phyloP scores from a whole-genome alignment of 306 rosid genomes.

The Amphicarpaea edgeworthii region DNA sequence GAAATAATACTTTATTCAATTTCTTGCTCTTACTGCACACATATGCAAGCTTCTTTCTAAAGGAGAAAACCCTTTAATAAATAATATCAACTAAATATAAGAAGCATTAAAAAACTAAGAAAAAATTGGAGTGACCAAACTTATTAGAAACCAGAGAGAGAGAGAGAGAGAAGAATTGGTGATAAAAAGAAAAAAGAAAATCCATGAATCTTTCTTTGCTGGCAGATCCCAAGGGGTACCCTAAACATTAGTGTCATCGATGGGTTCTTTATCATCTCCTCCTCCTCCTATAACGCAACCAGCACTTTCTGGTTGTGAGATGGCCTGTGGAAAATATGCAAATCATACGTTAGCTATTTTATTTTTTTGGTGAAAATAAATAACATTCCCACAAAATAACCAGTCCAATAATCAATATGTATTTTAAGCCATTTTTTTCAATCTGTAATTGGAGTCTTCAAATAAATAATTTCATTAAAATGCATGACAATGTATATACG shows the following conservation, averaged over 20 bases:
- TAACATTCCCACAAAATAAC: too few relatives aligned
- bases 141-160: neutral
- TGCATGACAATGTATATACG: too few relatives aligned
- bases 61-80: neutral
- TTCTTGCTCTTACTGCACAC: neutral
- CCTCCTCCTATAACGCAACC: neutral
- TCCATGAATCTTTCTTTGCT: neutral
- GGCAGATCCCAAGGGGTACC: neutral
- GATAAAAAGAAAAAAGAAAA: neutral
- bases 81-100: neutral
- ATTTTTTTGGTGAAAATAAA: too few relatives aligned
- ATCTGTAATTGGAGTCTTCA: too few relatives aligned
- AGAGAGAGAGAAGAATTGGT: neutral
- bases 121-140: neutral
- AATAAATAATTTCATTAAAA: too few relatives aligned
- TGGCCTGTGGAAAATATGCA: constrained; percentile 55
- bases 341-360: neutral
- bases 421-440: too few relatives aligned
- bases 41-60: neutral
- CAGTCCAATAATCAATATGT: too few relatives aligned
- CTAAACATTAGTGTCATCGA: neutral
- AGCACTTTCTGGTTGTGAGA: constrained; percentile 50
- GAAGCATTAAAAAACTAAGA: neutral
- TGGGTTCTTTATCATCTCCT: constrained; percentile 37
- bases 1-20: neutral